These are phyloP conservation scores for Brassica juncea DNA, from an alignment of 345 rosid genomes.

Conservation along the genomic window DNA sequence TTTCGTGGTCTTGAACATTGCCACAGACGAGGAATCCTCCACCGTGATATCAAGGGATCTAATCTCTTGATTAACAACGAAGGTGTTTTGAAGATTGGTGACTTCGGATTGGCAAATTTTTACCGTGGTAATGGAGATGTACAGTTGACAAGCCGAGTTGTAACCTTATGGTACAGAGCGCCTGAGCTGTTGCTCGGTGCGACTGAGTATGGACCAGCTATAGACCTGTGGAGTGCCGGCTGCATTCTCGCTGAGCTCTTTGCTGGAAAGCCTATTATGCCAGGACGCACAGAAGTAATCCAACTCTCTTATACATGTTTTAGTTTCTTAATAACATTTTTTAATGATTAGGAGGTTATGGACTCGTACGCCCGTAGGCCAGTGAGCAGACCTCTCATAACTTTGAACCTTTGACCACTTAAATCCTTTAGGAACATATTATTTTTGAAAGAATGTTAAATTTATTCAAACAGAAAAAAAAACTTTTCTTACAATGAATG, in stretches of 20 bases:
- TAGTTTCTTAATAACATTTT: not conserved
- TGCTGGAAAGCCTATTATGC: slow-evolving; percentile 77
- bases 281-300: slow-evolving; percentile 84
- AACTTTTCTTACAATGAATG: no score
- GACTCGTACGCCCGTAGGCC: no score
- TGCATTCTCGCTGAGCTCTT: slow-evolving; percentile 85
- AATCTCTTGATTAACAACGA: slow-evolving; percentile 67
- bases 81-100: slow-evolving; percentile 78
- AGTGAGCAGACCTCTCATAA: no score
- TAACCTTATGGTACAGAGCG: slow-evolving; percentile 91
- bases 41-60: slow-evolving; percentile 81
- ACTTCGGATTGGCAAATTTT: slow-evolving; percentile 76
- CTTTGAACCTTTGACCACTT: no score
- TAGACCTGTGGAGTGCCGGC: slow-evolving; percentile 93
- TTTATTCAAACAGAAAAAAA: no score
- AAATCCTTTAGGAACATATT: no score
- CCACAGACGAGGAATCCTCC: slow-evolving; percentile 79
- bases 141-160: slow-evolving; percentile 83
- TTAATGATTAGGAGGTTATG: no score
- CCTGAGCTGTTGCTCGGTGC: slow-evolving; percentile 81
- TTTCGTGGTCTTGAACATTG: slow-evolving; percentile 80
- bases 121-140: slow-evolving; percentile 52
- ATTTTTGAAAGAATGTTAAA: no score
- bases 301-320: not conserved
- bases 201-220: slow-evolving; percentile 77